Evolutionary conservation across 2,329 filamentous ascomycete genomes (phyloP).

Genomic region (Nannizzia gypsea): DNA sequence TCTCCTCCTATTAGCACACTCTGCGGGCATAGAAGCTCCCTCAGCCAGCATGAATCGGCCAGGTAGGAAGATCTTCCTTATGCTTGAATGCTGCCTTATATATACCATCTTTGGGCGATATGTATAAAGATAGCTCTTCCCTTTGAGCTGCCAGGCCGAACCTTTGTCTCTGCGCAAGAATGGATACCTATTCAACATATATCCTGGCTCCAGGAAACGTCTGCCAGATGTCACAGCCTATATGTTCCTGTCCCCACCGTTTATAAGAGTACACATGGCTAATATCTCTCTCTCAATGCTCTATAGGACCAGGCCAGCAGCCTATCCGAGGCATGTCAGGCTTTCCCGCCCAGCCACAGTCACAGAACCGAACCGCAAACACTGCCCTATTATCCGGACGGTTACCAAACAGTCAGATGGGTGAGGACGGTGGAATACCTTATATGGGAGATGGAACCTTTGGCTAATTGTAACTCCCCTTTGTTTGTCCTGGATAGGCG

Average conservation of each 20-base stretch:
- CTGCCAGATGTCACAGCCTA: neutral
- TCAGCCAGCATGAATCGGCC: slow-evolving; percentile 36
- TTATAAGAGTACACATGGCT: neutral
- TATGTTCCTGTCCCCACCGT: neutral
- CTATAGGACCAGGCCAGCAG: slow-evolving; percentile 39
- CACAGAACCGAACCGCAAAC: slow-evolving; percentile 31
- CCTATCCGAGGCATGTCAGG: slow-evolving; percentile 42
- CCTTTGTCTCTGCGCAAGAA: neutral
- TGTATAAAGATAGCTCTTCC: neutral
- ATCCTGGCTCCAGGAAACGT: neutral
- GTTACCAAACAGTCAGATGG: slow-evolving; percentile 45
- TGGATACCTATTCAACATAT: neutral
- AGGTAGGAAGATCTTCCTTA: slow-evolving; percentile 31
- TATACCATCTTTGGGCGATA: neutral
- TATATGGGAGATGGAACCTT: neutral
- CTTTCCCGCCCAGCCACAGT: slow-evolving; percentile 43
- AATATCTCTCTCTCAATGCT: neutral
- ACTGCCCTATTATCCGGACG: slow-evolving; percentile 38
- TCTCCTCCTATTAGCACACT: neutral
- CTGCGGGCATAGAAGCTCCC: neutral
- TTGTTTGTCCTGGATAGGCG: slow-evolving; percentile 22
- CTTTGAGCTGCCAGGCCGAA: neutral
- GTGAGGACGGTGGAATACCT: slow-evolving; percentile 25
- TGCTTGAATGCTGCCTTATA: neutral
- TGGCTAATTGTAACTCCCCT: slow-evolving; percentile 5